Evolutionary conservation across 2,329 filamentous ascomycete genomes (phyloP).

Genomic region (Aspergillus clavatus): DNA sequence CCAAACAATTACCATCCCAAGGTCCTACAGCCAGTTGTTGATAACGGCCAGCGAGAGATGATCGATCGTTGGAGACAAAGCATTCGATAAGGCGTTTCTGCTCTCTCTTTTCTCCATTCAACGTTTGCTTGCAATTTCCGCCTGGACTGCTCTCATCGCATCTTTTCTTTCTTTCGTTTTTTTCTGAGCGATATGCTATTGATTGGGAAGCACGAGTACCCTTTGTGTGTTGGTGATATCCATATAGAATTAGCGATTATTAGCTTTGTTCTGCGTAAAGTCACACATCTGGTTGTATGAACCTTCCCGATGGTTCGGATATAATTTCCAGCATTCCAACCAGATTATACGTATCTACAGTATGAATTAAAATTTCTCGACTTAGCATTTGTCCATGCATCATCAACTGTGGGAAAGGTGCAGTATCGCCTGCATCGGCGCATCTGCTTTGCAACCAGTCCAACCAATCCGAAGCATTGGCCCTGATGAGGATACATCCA

Average conservation of each 20-base stretch:
- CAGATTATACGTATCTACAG: too few relatives aligned
- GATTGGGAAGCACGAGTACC: slow-evolving; percentile 1
- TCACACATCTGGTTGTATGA: not conserved
- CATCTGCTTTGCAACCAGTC: not conserved
- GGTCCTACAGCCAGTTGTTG: slow-evolving; percentile 36
- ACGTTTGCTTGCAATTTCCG: too few relatives aligned
- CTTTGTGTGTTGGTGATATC: slow-evolving; percentile 10
- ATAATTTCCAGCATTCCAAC: not conserved
- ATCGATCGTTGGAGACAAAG: slow-evolving; percentile 58
- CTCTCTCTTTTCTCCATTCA: slow-evolving; percentile 5
- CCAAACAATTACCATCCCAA: slow-evolving; percentile 22
- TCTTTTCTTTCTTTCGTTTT: slow-evolving; percentile 5
- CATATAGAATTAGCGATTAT: slow-evolving; percentile 15
- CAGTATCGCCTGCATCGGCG: not conserved
- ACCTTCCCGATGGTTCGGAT: not conserved
- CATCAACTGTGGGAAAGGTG: too few relatives aligned
- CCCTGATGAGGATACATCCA: too few relatives aligned
- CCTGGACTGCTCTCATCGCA: not conserved
- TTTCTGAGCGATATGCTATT: slow-evolving; percentile 5
- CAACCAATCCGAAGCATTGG: too few relatives aligned
- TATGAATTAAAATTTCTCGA: too few relatives aligned
- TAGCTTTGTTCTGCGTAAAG: slow-evolving; percentile 12
- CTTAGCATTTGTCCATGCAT: not conserved
- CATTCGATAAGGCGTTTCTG: slow-evolving; percentile 21
- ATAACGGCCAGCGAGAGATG: slow-evolving; percentile 49